These are phyloP conservation scores for Babesia microti DNA, from an alignment of 169 alveolate genomes.

Conservation along the genomic window DNA sequence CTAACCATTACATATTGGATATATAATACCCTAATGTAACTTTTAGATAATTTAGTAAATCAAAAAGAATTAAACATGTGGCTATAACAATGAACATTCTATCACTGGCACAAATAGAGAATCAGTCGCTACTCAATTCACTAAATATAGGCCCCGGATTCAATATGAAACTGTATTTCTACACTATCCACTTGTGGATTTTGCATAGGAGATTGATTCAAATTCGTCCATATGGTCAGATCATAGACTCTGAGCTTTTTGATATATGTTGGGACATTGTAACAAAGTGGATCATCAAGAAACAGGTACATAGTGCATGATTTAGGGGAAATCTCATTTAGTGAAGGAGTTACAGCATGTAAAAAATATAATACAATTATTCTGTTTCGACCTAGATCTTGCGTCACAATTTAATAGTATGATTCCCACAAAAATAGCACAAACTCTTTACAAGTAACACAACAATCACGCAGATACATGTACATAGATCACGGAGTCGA, in stretches of 20 bases:
- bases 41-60: too few relatives aligned
- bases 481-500: constrained; percentile 28
- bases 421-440: constrained; percentile 28
- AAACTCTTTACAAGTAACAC: constrained; percentile 4
- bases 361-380: not conserved
- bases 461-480: constrained; percentile 14
- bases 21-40: too few relatives aligned
- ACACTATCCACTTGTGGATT: constrained; percentile 55
- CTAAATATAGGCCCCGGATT: constrained; percentile 57
- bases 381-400: constrained; percentile 22
- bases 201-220: constrained; percentile 49
- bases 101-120: too few relatives aligned
- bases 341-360: too few relatives aligned
- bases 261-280: constrained; percentile 40
- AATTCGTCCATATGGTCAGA: constrained; percentile 51
- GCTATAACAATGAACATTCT: too few relatives aligned
- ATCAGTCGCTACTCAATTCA: too few relatives aligned
- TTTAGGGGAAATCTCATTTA: too few relatives aligned
- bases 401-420: constrained; percentile 26
- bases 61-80: too few relatives aligned
- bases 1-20: too few relatives aligned
- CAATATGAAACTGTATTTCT: constrained; percentile 53
- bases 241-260: constrained; percentile 49
- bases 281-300: constrained; percentile 47
- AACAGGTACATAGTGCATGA: constrained; percentile 16